Conservation (phyloP, 805 yeast species). For the Priceomyces melissophilus region DNA sequence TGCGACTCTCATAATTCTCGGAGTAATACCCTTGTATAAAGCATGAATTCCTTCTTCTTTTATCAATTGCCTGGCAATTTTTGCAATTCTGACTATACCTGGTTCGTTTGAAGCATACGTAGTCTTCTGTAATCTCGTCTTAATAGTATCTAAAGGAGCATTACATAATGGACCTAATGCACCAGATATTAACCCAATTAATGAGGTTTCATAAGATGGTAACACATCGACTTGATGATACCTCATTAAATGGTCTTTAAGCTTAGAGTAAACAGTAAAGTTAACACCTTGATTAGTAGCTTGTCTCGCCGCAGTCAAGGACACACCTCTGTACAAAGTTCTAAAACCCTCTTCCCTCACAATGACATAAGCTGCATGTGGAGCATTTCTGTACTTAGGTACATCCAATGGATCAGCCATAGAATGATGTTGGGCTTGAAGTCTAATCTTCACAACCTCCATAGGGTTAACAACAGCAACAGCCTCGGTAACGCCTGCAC, state of each 20-base stretch:
- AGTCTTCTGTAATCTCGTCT: conserved; percentile 94
- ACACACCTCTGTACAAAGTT: conserved; percentile 90
- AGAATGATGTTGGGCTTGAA: conserved; percentile 93
- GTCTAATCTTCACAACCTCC: conserved; percentile 94
- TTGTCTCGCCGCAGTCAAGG: conserved; percentile 95
- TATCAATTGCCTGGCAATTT: conserved; percentile 77
- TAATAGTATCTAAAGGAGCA: conserved; percentile 96
- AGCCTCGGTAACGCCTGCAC: conserved; percentile 97
- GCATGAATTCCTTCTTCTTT: conserved; percentile 76
- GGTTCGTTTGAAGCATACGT: conserved; percentile 62
- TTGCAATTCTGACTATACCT: conserved; percentile 71
- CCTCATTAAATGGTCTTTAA: conserved; percentile 67
- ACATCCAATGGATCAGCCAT: conserved; percentile 76
- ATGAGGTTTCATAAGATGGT: conserved; percentile 93
- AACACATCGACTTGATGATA: conserved; percentile 56
- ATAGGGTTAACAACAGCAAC: conserved; percentile 92
- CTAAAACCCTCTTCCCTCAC: conserved; percentile 87
- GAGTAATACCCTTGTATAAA: conserved; percentile 75
- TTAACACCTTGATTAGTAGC: conserved; percentile 98
- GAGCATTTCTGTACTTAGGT: conserved; percentile 89
- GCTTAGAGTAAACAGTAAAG: conserved; percentile 88
- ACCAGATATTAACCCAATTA: conserved; percentile 88
- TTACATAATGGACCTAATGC: conserved; percentile 97
- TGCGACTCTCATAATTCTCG: conserved; percentile 98
- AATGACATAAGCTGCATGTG: conserved; percentile 82